Evolutionary conservation across 129 eudicot species (phyloP).

Genomic region (Flaveria linearis): DNA sequence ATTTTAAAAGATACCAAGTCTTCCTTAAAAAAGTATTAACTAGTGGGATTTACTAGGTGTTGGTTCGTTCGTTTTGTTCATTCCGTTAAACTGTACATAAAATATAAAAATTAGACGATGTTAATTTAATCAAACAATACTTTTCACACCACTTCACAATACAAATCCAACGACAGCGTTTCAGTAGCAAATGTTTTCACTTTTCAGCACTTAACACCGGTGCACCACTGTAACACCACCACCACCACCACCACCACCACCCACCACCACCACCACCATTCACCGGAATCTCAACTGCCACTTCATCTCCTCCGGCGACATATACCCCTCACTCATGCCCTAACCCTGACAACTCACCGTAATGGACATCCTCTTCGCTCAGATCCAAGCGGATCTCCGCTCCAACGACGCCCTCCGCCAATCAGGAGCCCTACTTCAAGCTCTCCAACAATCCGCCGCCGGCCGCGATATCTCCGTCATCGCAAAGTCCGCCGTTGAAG

Average conservation of each 20-base stretch:
- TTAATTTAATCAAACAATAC: too few relatives aligned
- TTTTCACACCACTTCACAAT: not conserved
- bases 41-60: too few relatives aligned
- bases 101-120: too few relatives aligned
- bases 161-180: slow-evolving; percentile 30
- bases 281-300: slow-evolving; percentile 37
- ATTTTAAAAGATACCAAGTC: too few relatives aligned
- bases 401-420: slow-evolving; percentile 99
- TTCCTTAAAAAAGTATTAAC: too few relatives aligned
- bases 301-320: slow-evolving; percentile 9
- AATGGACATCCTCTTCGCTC: slow-evolving; percentile 95
- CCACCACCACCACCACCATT: slow-evolving; percentile 17
- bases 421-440: slow-evolving; percentile 84
- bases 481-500: slow-evolving; percentile 95
- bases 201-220: slow-evolving; percentile 24
- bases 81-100: too few relatives aligned
- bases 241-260: not conserved
- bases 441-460: slow-evolving; percentile 98
- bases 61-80: too few relatives aligned
- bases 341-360: slow-evolving; percentile 4
- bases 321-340: slow-evolving; percentile 22
- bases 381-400: slow-evolving; percentile 98
- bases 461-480: slow-evolving; percentile 93
- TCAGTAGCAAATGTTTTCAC: slow-evolving; percentile 1
- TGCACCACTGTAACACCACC: not conserved